Percentiles rank a stretch among this genome's conserved stretches.
phyloP scores from a whole-genome alignment of 176 grass and related monocot species.

The Oryza glumipatula region DNA sequence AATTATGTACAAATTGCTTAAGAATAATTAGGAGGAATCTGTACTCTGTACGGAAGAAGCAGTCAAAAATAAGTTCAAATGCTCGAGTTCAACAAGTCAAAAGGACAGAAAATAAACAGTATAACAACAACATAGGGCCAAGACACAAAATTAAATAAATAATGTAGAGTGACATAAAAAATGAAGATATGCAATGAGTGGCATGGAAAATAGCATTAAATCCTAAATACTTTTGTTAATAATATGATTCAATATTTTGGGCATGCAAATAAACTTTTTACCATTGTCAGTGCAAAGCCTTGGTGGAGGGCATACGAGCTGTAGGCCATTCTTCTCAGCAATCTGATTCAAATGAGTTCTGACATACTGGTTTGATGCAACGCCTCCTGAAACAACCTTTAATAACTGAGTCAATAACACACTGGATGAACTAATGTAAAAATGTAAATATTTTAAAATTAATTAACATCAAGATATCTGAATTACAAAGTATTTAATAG shows the following conservation, averaged over 20 bases:
- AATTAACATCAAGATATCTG: constrained; percentile 41
- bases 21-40: constrained; percentile 1
- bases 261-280: constrained; percentile 46
- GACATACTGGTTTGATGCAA: constrained; percentile 92
- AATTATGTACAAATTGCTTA: background rate
- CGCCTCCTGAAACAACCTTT: constrained; percentile 96
- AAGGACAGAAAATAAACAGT: background rate
- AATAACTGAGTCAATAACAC: constrained; percentile 36
- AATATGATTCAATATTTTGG: background rate
- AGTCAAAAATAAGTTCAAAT: constrained; percentile 9
- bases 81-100: constrained; percentile 11
- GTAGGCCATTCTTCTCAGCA: constrained; percentile 61
- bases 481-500: constrained; percentile 89
- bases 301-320: constrained; percentile 83
- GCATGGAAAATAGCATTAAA: constrained; percentile 10
- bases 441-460: constrained; percentile 15
- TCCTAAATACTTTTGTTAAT: constrained; percentile 1
- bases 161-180: background rate
- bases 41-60: background rate
- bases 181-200: background rate
- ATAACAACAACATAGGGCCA: background rate
- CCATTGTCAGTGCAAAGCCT: constrained; percentile 97
- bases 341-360: constrained; percentile 69
- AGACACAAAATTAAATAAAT: background rate
- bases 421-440: background rate